These are phyloP conservation scores for Trichoderma sp. DNA, from an alignment of 2,329 filamentous ascomycete genomes.

Conservation along the genomic window DNA sequence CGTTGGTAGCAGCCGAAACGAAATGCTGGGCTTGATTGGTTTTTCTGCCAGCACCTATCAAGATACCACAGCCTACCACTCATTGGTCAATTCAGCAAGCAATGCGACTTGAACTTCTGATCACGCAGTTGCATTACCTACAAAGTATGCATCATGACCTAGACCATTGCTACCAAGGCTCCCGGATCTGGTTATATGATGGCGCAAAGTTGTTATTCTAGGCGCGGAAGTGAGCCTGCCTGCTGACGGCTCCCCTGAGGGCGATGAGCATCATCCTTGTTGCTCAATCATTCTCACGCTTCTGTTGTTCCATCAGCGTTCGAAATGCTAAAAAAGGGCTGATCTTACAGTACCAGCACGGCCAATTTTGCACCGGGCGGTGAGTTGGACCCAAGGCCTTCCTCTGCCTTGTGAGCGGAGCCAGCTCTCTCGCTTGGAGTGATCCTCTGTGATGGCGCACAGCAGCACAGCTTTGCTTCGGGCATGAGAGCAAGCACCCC, in stretches of 20 bases:
- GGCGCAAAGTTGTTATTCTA: background rate
- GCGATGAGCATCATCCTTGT: constrained; percentile 6
- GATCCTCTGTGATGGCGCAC: constrained; percentile 14
- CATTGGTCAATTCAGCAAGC: background rate
- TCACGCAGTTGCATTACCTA: background rate
- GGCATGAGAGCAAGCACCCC: background rate
- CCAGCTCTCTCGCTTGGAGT: background rate
- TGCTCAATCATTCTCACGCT: background rate
- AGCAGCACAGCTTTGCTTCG: background rate
- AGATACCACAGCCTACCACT: background rate
- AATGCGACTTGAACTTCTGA: background rate
- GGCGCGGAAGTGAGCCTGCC: constrained; percentile 12
- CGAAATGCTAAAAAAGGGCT: constrained; percentile 3
- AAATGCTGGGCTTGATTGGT: background rate
- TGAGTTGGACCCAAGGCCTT: background rate
- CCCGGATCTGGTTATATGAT: background rate
- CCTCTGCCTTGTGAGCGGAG: constrained; percentile 18
- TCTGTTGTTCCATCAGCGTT: constrained; percentile 11
- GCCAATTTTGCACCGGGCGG: constrained; percentile 1
- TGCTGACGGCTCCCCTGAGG: constrained; percentile 10
- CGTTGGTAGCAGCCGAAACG: background rate
- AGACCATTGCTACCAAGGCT: background rate
- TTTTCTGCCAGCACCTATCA: background rate
- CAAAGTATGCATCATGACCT: background rate
- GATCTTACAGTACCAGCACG: constrained; percentile 11